A percentile compares a stretch with the other conserved stretches of the same genome.
phyloP scores from a whole-genome alignment of 2,329 filamentous ascomycete genomes.

The Phaeoacremonium minimum region DNA sequence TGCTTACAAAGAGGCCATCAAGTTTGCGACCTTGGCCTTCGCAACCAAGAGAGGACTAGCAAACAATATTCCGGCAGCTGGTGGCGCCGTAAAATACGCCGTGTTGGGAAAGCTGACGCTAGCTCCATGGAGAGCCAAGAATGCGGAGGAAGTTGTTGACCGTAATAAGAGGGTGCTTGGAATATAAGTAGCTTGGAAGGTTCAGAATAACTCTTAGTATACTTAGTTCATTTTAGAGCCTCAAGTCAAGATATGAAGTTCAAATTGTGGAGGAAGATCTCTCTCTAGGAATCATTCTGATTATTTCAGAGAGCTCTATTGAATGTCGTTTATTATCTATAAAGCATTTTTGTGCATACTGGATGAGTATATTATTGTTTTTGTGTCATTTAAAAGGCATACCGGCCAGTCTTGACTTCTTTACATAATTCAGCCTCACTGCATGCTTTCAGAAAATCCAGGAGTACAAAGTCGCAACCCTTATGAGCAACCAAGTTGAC shows the following conservation, averaged over 20 bases:
- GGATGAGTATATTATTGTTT: no score
- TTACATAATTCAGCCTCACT: not conserved
- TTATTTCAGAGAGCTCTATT: no score
- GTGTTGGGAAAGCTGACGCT: conserved; percentile 20
- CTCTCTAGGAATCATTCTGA: no score
- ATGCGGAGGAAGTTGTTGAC: conserved; percentile 2
- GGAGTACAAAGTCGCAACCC: not conserved
- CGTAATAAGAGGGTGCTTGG: not conserved
- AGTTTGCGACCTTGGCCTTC: conserved; percentile 23
- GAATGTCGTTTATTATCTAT: no score
- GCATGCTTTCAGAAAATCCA: not conserved
- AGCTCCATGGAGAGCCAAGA: conserved; percentile 12
- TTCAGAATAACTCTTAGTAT: no score
- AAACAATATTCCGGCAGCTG: conserved; percentile 22
- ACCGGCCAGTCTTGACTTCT: not conserved
- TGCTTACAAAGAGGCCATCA: conserved; percentile 23
- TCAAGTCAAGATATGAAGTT: no score
- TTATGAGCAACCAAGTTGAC: not conserved
- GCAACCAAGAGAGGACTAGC: conserved; percentile 17
- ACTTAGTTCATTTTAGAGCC: no score
- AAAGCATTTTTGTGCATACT: no score
- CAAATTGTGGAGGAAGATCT: no score
- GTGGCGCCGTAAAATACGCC: conserved; percentile 19
- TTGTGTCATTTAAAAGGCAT: no score
- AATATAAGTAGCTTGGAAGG: no score